Evolutionary conservation across 805 yeast genomes (phyloP), one percentile per base, ranked within the genome.

Genomic region (Saccharomycopsis schoenii): DNA sequence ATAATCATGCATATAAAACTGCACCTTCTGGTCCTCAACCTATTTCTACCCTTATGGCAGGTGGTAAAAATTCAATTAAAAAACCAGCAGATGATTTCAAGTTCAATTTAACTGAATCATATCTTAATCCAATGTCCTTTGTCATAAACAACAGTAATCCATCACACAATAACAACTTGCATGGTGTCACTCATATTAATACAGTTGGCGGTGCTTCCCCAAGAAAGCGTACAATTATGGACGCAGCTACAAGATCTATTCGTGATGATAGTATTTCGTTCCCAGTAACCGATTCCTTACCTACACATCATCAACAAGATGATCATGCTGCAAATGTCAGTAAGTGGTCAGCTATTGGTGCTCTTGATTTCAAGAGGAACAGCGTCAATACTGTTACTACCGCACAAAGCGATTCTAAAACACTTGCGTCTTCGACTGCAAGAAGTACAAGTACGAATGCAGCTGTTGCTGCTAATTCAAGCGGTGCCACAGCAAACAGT

Each of bases 51-150:
- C 19, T 43, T 17, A 37, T 36, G 34, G 11, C 59, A 11, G 41
- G 41, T 42, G 29, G 25, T 2, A 24, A 37, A 17, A 37, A 55
- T 17, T 8, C 5, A 10, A 11, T 10, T 21, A 36, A 42, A 15
- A 36, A 37, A 29, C 58, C 54, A 17, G 51, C 19, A 1, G 64
- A 63, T 37, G 65, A 63, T 17, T 61, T 56, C 52, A 60, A 61
- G 36, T 63, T 61, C 36, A 63, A 63, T 40, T 59, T 63, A 56
- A 63, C 65, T 2, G 65, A 61, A 40, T 61, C 63, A 1, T 63
- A 63, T 42, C 50, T 63, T 39, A 63, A 63, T 24, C 65, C 65
- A 50, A 63, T 63, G 65, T 63, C 65, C 10, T 59, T 63, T 39
- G 58, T 63, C 14, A 60, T 61, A 34, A 60, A 21, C 24, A 47